These are phyloP conservation scores for Pseudogymnoascus sp. DNA, from an alignment of 2,329 filamentous ascomycete species.

Conservation along the genomic window DNA sequence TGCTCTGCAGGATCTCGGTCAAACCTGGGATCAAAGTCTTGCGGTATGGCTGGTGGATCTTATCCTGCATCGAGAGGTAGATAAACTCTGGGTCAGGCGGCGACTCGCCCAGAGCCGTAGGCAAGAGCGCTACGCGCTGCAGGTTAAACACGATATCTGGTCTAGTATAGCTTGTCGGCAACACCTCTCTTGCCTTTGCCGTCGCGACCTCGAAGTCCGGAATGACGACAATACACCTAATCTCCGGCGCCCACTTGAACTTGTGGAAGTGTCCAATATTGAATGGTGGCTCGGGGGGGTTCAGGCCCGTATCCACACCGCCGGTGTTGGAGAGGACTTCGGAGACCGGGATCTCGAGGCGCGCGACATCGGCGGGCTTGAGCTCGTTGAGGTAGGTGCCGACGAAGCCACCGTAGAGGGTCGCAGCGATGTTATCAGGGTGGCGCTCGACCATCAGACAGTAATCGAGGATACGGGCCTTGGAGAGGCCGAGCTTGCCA, in stretches of 20 bases:
- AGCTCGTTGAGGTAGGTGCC: conserved; percentile 94
- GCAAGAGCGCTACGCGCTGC: conserved; percentile 84
- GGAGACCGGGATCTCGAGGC: conserved; percentile 87
- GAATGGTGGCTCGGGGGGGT: conserved; percentile 78
- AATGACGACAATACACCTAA: conserved; percentile 95
- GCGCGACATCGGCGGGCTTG: conserved; percentile 76
- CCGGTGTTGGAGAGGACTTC: conserved; percentile 88
- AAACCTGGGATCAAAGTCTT: conserved; percentile 86
- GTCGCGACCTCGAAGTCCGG: conserved; percentile 95
- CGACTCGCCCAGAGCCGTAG: conserved; percentile 79
- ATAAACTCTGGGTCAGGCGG: conserved; percentile 91
- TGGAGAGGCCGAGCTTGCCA: conserved; percentile 66
- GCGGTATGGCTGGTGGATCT: conserved; percentile 93
- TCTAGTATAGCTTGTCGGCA: conserved; percentile 72
- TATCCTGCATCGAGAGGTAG: conserved; percentile 97
- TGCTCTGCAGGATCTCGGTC: conserved; percentile 80
- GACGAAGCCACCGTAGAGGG: conserved; percentile 92
- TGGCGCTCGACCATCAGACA: conserved; percentile 96
- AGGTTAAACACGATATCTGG: conserved; percentile 88
- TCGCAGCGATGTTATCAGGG: conserved; percentile 90
- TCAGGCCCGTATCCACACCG: conserved; percentile 80
- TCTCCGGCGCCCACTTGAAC: conserved; percentile 87
- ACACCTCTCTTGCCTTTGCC: conserved; percentile 75
- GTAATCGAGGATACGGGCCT: conserved; percentile 84
- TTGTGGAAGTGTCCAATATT: conserved; percentile 96